Percentiles rank a stretch among this genome's conserved stretches.
phyloP scores from a whole-genome alignment of 2,329 filamentous ascomycete genomes.

The Verticillium zaregamsianum region DNA sequence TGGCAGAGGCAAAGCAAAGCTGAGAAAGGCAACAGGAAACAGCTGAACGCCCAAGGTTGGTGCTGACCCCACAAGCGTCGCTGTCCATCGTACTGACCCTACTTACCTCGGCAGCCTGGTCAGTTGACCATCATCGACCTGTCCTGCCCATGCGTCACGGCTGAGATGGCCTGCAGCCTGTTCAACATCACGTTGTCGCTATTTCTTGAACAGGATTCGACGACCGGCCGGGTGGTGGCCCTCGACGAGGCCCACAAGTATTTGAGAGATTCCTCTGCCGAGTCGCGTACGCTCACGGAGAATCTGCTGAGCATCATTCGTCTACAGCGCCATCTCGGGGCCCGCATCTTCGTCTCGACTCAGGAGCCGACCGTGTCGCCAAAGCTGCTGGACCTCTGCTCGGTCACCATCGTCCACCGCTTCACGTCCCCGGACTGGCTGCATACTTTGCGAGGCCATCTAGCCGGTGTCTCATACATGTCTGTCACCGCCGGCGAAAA shows the following conservation, averaged over 20 bases:
- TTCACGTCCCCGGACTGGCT: constrained; percentile 48
- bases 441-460: constrained; percentile 19
- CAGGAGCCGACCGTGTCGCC: constrained; percentile 73
- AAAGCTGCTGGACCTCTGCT: constrained; percentile 65
- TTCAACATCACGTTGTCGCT: constrained; percentile 69
- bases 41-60: constrained; percentile 23
- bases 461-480: constrained; percentile 22
- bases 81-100: neutral
- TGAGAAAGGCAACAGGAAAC: constrained; percentile 14
- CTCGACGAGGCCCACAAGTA: constrained; percentile 80
- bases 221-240: constrained; percentile 57
- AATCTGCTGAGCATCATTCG: constrained; percentile 60
- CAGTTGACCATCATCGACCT: constrained; percentile 66
- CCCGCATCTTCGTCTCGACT: constrained; percentile 66
- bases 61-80: neutral
- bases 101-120: constrained; percentile 33
- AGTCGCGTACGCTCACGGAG: constrained; percentile 56
- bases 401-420: constrained; percentile 65
- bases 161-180: constrained; percentile 62
- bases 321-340: constrained; percentile 66
- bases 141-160: constrained; percentile 65
- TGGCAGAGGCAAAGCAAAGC: constrained; percentile 4
- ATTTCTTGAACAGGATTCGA: constrained; percentile 52
- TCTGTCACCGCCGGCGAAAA: neutral
- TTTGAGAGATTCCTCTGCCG: constrained; percentile 50